Evolutionary conservation across 352 stramenopile species (phyloP), one percentile per base, ranked within the genome.

Genomic region (Achlya hypogyna): DNA sequence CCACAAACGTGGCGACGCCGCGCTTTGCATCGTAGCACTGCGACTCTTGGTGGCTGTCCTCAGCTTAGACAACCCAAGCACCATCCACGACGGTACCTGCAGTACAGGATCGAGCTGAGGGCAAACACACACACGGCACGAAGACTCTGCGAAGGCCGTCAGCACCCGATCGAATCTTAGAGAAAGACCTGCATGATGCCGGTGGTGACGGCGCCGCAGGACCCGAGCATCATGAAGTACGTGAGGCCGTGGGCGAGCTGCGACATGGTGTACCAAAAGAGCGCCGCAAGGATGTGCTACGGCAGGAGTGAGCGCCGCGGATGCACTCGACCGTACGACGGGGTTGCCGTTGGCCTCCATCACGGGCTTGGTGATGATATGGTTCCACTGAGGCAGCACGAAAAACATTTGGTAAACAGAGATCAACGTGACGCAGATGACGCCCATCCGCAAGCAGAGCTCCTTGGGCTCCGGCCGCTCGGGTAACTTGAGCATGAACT

Each of bases 11-110:
- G 9, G 86, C 81, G 32, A 94, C 75, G 25, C 86, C 86, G 23
- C 86, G 81, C 59, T 89, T 89, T 22, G 82, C 88, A 65, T 91
- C 81, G 60, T 91, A 94, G 70, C 86, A 94, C 59, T 94, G 84
- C 31, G 83, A 92, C 66, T 94, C 83, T 74, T 94, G 86, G 54
- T 84, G 76, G 67, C 74, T 67, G n/a, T n/a, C 45, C 10, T 53
- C 8, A 23, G 8, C 8, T 53, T 53, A 23, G 16, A 59, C 12
- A n/a, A 64, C 34, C 35, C 18, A 28, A 5, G 20, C 27, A 12
- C 28, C 22, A 62, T 16, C 8, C 12, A 56, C 12, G 3, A n/a
- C n/a, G n/a, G 35, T 67, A 67, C 60, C 60, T 81, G 76, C 86
- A 94, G 71, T 89, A 94, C 40, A 94, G 70, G 63, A 91, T 54